These are phyloP conservation scores for Vinca minor DNA, from an alignment of 257 asterid species.

Conservation along the genomic window DNA sequence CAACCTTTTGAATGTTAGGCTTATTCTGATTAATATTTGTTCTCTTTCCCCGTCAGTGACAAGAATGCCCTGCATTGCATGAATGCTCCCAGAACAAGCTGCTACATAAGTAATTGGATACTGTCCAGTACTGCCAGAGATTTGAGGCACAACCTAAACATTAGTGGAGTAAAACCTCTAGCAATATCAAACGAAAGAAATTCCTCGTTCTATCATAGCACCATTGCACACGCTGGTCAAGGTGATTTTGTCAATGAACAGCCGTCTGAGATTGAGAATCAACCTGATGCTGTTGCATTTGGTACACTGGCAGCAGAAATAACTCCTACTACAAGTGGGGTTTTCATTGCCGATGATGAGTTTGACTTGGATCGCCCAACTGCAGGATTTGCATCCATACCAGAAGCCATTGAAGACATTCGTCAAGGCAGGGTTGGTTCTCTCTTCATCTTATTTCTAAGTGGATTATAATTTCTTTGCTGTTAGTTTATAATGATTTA, in stretches of 20 bases:
- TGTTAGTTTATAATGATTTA: neutral
- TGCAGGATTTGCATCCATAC: slow-evolving; percentile 20
- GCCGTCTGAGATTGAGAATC: slow-evolving; percentile 5
- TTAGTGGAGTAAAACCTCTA: slow-evolving; percentile 5
- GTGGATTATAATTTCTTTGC: no score
- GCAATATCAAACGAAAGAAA: neutral
- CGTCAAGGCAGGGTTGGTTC: slow-evolving; percentile 22
- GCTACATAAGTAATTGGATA: slow-evolving; percentile 2
- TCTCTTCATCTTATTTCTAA: neutral
- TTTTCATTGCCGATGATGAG: slow-evolving; percentile 12
- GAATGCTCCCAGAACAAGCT: slow-evolving; percentile 5
- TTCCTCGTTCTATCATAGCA: neutral
- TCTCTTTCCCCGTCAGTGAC: neutral
- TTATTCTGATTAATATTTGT: neutral
- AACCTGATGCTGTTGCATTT: slow-evolving; percentile 13
- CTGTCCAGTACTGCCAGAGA: slow-evolving; percentile 7
- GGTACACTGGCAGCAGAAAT: slow-evolving; percentile 14
- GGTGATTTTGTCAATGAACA: slow-evolving; percentile 8
- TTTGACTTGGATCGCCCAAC: slow-evolving; percentile 23
- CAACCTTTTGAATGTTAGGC: neutral
- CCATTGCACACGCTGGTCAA: slow-evolving; percentile 1
- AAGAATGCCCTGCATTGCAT: neutral
- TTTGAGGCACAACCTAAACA: slow-evolving; percentile 5
- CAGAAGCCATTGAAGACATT: slow-evolving; percentile 24
- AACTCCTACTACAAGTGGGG: slow-evolving; percentile 10